Conservation (phyloP, 2,329 filamentous ascomycete genomes). For the Zymoseptoria crescenta region DNA sequence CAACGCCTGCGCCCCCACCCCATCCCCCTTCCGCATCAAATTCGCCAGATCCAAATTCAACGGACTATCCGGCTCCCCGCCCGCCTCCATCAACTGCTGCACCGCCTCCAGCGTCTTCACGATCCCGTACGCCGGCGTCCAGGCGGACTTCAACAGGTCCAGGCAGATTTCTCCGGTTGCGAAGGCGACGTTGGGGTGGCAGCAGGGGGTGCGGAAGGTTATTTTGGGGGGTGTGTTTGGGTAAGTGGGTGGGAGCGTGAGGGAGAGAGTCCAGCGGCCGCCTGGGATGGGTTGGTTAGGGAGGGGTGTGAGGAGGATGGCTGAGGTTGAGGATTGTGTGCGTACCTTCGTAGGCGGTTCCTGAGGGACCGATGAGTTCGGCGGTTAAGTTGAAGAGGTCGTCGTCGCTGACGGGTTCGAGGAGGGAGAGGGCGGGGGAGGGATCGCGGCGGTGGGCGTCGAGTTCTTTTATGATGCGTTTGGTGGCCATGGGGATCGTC, state of each 20-base stretch:
- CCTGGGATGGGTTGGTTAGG: slow-evolving; percentile 24
- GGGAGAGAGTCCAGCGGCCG: slow-evolving; percentile 76
- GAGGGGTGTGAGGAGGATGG: neutral
- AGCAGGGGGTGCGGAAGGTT: slow-evolving; percentile 72
- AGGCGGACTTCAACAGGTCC: slow-evolving; percentile 68
- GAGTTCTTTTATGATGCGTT: slow-evolving; percentile 55
- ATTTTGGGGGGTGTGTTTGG: slow-evolving; percentile 71
- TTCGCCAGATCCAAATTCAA: slow-evolving; percentile 73
- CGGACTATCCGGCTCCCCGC: slow-evolving; percentile 59
- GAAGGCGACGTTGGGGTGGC: slow-evolving; percentile 72
- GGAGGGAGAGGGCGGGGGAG: slow-evolving; percentile 48
- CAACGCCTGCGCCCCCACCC: slow-evolving; percentile 58
- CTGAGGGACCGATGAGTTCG: slow-evolving; percentile 51
- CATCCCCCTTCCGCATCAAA: slow-evolving; percentile 60
- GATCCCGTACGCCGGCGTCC: slow-evolving; percentile 81
- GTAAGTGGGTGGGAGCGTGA: slow-evolving; percentile 69
- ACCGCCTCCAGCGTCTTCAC: slow-evolving; percentile 65
- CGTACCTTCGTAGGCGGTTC: slow-evolving; percentile 54
- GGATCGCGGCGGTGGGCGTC: slow-evolving; percentile 49
- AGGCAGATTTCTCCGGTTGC: slow-evolving; percentile 86
- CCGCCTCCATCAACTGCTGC: slow-evolving; percentile 60
- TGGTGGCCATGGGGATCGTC: slow-evolving; percentile 34
- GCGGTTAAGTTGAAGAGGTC: slow-evolving; percentile 54
- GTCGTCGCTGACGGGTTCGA: slow-evolving; percentile 50
- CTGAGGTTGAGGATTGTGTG: slow-evolving; percentile 5